Percentiles rank a stretch among this genome's conserved stretches.
Conservation (phyloP, 139 green algal genomes). For the Chlamydomonas sp. region DNA sequence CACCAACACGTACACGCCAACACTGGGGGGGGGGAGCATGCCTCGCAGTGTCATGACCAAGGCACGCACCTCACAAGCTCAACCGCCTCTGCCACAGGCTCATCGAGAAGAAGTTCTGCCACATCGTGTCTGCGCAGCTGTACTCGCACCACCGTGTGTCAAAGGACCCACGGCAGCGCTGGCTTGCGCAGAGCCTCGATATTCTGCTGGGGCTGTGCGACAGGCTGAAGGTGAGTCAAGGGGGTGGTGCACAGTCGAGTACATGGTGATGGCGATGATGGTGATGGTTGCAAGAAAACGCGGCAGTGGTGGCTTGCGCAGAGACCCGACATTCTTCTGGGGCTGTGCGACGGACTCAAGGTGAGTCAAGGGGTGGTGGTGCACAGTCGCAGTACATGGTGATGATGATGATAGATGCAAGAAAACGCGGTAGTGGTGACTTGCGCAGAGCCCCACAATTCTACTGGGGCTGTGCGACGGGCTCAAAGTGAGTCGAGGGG, state of each 20-base stretch:
- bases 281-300: slow-evolving; percentile 19
- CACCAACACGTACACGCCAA: too few species aligned
- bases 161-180: slow-evolving; percentile 29
- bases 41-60: too few species aligned
- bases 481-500: slow-evolving; percentile 1
- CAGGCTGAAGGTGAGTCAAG: slow-evolving; percentile 4
- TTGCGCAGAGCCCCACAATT: slow-evolving; percentile 42
- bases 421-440: slow-evolving; percentile 33
- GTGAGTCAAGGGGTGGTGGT: not conserved
- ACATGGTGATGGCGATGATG: too few species aligned
- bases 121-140: slow-evolving; percentile 61
- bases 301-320: slow-evolving; percentile 43
- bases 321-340: slow-evolving; percentile 32
- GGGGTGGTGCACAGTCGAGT: not conserved
- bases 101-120: slow-evolving; percentile 64
- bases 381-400: not conserved
- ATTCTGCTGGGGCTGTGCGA: slow-evolving; percentile 9
- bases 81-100: too few species aligned
- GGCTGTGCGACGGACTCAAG: slow-evolving; percentile 3
- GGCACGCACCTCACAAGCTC: too few species aligned
- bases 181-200: slow-evolving; percentile 49
- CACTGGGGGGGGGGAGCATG: too few species aligned
- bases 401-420: too few species aligned
- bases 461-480: slow-evolving; percentile 4
- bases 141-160: slow-evolving; percentile 27